Conservation (phyloP, 768 basidiomycete genomes). For the Pleurotus eryngii region DNA sequence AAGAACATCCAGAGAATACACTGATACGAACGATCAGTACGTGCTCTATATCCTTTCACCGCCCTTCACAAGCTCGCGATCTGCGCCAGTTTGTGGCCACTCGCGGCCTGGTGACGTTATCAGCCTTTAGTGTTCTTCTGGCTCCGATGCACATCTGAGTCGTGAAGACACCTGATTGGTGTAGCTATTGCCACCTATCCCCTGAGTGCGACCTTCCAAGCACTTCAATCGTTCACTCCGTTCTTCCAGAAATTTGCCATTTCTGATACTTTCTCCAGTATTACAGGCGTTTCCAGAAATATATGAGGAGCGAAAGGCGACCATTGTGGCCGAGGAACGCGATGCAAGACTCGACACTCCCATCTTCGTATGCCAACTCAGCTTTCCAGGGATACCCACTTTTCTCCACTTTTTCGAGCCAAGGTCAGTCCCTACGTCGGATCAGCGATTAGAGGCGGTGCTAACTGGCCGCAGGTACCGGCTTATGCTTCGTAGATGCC, state of each 20-base stretch:
- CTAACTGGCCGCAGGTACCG: slow-evolving; percentile 56
- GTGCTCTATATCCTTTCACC: slow-evolving; percentile 17
- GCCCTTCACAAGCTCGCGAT: background rate
- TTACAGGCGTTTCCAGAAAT: slow-evolving; percentile 61
- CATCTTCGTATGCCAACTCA: slow-evolving; percentile 86
- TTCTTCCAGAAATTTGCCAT: background rate
- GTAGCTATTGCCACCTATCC: background rate
- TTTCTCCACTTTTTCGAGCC: slow-evolving; percentile 94
- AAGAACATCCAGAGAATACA: slow-evolving; percentile 76
- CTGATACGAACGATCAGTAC: slow-evolving; percentile 66
- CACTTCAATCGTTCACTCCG: background rate
- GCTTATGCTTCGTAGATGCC: slow-evolving; percentile 94
- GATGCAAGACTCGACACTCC: slow-evolving; percentile 82
- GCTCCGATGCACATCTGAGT: background rate
- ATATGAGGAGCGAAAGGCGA: slow-evolving; percentile 59
- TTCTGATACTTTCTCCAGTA: slow-evolving; percentile 35
- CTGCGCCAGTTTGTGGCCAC: slow-evolving; percentile 8
- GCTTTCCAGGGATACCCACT: slow-evolving; percentile 90
- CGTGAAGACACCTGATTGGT: background rate
- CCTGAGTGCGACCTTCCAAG: background rate
- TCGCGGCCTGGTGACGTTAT: slow-evolving; percentile 7
- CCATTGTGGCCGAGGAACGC: slow-evolving; percentile 74
- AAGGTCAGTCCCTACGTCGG: slow-evolving; percentile 34
- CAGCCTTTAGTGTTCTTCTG: slow-evolving; percentile 7
- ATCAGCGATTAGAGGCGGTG: background rate